Conservation (phyloP, 768 basidiomycete species). For the Lyophyllum semitale region DNA sequence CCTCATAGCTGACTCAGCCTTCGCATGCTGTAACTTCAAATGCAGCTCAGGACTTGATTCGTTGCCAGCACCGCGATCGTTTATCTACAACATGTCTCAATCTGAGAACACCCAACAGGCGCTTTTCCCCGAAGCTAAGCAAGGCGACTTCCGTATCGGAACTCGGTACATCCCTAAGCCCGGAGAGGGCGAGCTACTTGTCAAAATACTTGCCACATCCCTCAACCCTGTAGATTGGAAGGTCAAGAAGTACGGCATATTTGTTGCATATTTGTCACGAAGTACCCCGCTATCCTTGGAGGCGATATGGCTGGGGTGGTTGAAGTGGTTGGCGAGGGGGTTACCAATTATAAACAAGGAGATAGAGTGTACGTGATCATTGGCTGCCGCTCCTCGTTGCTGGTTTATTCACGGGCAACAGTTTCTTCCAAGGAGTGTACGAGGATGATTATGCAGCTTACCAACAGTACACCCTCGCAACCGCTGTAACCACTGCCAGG, state of each 20-base stretch:
- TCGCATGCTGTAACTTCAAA: background rate
- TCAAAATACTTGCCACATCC: constrained; percentile 38
- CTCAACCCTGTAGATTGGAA: constrained; percentile 58
- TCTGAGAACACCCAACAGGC: constrained; percentile 23
- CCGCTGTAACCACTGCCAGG: constrained; percentile 42
- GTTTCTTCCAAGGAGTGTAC: constrained; percentile 42
- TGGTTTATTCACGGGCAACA: constrained; percentile 9
- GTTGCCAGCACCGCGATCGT: background rate
- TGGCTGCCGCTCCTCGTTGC: background rate
- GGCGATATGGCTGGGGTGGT: constrained; percentile 54
- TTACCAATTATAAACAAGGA: constrained; percentile 49
- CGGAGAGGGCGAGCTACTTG: constrained; percentile 39
- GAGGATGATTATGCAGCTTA: constrained; percentile 38
- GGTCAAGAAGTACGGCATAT: constrained; percentile 41
- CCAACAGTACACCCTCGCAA: constrained; percentile 46
- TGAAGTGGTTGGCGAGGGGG: constrained; percentile 51
- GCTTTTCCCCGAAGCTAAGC: constrained; percentile 19
- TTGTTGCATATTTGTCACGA: constrained; percentile 36
- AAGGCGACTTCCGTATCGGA: constrained; percentile 20
- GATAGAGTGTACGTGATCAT: constrained; percentile 48
- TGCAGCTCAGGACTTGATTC: background rate
- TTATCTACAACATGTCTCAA: constrained; percentile 11
- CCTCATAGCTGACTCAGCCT: background rate
- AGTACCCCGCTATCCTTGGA: constrained; percentile 50
- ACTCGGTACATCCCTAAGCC: constrained; percentile 25